Base-by-base conservation (phyloP, 768 basidiomycete species). In the Inosperma sp. region DNA sequence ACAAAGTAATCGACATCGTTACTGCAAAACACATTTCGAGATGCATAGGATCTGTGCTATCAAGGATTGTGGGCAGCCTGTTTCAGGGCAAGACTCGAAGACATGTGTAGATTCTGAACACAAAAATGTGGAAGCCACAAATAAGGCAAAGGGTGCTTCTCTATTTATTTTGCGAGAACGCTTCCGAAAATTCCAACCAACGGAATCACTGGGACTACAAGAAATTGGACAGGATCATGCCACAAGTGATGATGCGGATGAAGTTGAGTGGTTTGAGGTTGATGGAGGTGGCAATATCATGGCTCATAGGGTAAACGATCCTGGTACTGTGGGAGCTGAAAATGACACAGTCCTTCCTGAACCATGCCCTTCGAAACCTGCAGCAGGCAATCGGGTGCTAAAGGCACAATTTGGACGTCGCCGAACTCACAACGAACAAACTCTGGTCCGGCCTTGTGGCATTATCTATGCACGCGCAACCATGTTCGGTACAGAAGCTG, bases 1-100 rank as follows among this genome's bases (percentile, higher is more conserved):
- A 1, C 23, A 37, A 7, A 60, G 54, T 37, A 55, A 60, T 26
- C 54, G 50, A 5, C 48, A 57, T 29, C 49, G 52, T 1, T 60
- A 51, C 36, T 60, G 56, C 30, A 8, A 12, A 5, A 47, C 27
- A 0, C 58, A 59, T 34, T 31, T 36, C 17, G 13, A 48, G 3
- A 27, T 46, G 8, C 48, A 55, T 3, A 48, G 62, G 26, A 54
- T 59, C 4, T 55, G 54, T 25, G 53, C 49, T 8, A 43, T 57
- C 14, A 37, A 22, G n/a, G 50, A 26, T 12, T 58, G 54, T 29
- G 10, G 23, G 0, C n/a, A 22, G 1, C 9, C 6, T 3, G 21
- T 43, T 17, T 26, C 16, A 8, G 40, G 17, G 7, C 45, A 41
- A n/a, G 35, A 10, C 4, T 41, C 12, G 17, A 53, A 56, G 35